Base-by-base conservation (phyloP, 176 grass and related monocot genomes). In the Ensete ventricosum region DNA sequence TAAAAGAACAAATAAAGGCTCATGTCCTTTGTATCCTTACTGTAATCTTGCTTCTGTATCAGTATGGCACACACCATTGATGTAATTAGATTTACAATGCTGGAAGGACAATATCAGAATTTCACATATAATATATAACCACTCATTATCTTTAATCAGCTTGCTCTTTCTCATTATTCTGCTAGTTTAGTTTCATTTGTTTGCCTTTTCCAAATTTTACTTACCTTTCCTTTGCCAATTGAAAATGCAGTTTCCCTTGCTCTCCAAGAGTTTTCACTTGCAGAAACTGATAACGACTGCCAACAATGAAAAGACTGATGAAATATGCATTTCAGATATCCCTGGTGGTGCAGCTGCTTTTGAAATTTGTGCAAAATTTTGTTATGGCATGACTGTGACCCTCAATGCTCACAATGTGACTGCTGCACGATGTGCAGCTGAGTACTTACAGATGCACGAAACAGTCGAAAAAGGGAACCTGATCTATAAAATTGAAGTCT, bases 311-410 rank as follows among this genome's bases (percentile, higher is more conserved):
- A 88, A 76, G 54, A 83, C 63, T 55, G 69, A 80, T 54, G 91
- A 99, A 27, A 87, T 99, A 51, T 88, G 83, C 65, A 86, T 94
- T 75, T 70, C 84, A 26, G 88, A 99, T 48, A 85, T 99, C 76
- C 95, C 95, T 57, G 90, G 95, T 77, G 95, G 95, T 13, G 68
- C 95, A 22, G 92, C 84, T 67, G 87, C 88, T 59, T 99, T 99
- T 77, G 95, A 99, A 76, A 85, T 94, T 27, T 99, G 95, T 89
- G 90, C 90, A 58, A 94, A 99, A 74, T 99, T 94, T 78, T 99
- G 90, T 71, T 99, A 94, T 76, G 84, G 88, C 25, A 89, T 87
- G 70, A 83, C 77, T 67, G 86, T 89, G 74, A 99, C 88, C 48
- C 90, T 99, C 60, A 99, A 99, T 76, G 90, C 95, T 70, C 88